Conservation (phyloP, 2,329 filamentous ascomycete genomes). For the Colletotrichum godetiae region DNA sequence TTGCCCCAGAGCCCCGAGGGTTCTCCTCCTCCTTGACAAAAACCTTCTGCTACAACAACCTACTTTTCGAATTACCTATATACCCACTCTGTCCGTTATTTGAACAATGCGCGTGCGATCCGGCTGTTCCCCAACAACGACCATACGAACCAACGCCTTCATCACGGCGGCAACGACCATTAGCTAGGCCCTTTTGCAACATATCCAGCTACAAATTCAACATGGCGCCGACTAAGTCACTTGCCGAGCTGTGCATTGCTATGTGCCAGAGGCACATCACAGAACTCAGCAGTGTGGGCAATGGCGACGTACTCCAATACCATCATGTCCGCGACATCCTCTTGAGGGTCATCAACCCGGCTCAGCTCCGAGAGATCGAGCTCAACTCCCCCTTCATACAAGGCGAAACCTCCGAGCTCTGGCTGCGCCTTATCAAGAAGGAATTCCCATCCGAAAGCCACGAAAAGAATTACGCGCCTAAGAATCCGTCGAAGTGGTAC, state of each 20-base stretch:
- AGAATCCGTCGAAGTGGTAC: constrained; percentile 78
- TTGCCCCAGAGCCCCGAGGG: not conserved
- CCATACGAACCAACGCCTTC: not conserved
- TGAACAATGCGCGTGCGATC: constrained; percentile 20
- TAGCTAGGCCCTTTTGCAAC: not conserved
- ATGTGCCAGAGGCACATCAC: constrained; percentile 65
- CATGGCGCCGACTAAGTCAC: constrained; percentile 52
- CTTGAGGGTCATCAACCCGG: constrained; percentile 75
- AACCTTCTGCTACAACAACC: not conserved
- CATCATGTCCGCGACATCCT: constrained; percentile 72
- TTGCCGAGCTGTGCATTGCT: constrained; percentile 62
- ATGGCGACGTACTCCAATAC: constrained; percentile 63
- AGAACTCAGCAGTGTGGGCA: constrained; percentile 76
- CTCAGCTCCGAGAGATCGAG: constrained; percentile 82
- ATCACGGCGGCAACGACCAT: not conserved
- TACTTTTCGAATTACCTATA: not conserved
- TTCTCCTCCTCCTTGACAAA: not conserved
- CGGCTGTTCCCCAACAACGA: not conserved
- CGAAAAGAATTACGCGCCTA: constrained; percentile 71
- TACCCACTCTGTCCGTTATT: not conserved
- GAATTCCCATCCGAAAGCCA: constrained; percentile 77
- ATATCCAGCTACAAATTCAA: not conserved
- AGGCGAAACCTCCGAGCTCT: constrained; percentile 77
- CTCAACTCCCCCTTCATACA: constrained; percentile 80
- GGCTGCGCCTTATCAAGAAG: constrained; percentile 81